Evolutionary conservation across 2,329 filamentous ascomycete species (phyloP).

Genomic region (Aspergillus glaucus): DNA sequence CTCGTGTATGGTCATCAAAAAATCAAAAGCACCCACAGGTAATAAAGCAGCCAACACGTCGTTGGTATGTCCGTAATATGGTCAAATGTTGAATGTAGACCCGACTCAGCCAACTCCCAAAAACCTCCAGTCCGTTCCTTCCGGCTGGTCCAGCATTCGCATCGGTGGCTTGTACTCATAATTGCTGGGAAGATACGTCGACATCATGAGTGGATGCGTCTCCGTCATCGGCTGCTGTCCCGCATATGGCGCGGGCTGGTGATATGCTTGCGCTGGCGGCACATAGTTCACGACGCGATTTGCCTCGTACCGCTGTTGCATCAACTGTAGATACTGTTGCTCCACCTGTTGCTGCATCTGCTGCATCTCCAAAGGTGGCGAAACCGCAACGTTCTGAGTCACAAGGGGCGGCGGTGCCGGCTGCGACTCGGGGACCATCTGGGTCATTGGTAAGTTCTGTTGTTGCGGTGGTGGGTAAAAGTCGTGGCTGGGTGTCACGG

Average conservation of each 20-base stretch:
- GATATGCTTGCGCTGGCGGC: slow-evolving; percentile 21
- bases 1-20: neutral
- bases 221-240: slow-evolving; percentile 22
- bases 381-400: slow-evolving; percentile 24
- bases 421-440: slow-evolving; percentile 24
- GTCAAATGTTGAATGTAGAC: neutral
- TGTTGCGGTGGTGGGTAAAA: slow-evolving; percentile 24
- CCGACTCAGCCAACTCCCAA: slow-evolving; percentile 29
- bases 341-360: slow-evolving; percentile 29
- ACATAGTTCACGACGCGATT: slow-evolving; percentile 23
- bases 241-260: slow-evolving; percentile 18
- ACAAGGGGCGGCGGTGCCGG: slow-evolving; percentile 26
- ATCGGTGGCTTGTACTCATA: slow-evolving; percentile 28
- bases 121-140: slow-evolving; percentile 37
- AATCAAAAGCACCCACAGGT: no score
- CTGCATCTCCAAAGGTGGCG: slow-evolving; percentile 22
- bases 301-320: slow-evolving; percentile 28
- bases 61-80: no score
- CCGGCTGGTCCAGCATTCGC: slow-evolving; percentile 31
- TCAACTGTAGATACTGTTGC: slow-evolving; percentile 23
- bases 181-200: slow-evolving; percentile 21
- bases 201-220: slow-evolving; percentile 26
- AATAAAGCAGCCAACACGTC: no score
- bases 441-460: slow-evolving; percentile 25
- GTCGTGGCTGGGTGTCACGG: slow-evolving; percentile 29